Evolutionary conservation across 208 protist genomes (phyloP).

Genomic region (Strigomonas culicis): DNA sequence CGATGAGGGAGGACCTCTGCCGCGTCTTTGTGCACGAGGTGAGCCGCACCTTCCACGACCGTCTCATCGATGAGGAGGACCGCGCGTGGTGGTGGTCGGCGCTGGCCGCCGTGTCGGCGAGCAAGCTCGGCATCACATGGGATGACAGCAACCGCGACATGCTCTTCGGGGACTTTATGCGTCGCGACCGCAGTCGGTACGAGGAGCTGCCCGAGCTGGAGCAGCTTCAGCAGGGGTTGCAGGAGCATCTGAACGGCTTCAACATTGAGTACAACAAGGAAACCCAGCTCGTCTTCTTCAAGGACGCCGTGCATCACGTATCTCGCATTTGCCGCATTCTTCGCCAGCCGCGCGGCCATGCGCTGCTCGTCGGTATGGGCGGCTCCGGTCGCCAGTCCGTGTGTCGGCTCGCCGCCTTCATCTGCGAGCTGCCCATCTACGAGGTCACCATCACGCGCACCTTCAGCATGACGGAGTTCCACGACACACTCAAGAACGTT

Average conservation of each 20-base stretch:
- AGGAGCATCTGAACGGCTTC: constrained; percentile 90
- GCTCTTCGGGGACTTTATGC: constrained; percentile 92
- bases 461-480: constrained; percentile 94
- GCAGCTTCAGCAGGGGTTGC: constrained; percentile 45
- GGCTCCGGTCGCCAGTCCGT: constrained; percentile 96
- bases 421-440: constrained; percentile 88
- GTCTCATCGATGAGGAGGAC: constrained; percentile 92
- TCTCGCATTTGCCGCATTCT: constrained; percentile 95
- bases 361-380: constrained; percentile 96
- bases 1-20: constrained; percentile 45
- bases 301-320: constrained; percentile 95
- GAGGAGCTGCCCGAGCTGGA: constrained; percentile 56
- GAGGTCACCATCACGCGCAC: constrained; percentile 89
- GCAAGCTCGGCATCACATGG: constrained; percentile 67
- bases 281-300: constrained; percentile 97
- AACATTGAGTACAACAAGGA: constrained; percentile 91
- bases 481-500: constrained; percentile 91
- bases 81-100: constrained; percentile 91
- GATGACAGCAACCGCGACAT: constrained; percentile 56
- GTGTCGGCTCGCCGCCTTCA: constrained; percentile 93
- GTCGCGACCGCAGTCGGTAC: constrained; percentile 85
- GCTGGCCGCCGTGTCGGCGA: constrained; percentile 46
- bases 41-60: constrained; percentile 95
- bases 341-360: constrained; percentile 95
- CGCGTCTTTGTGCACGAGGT: constrained; percentile 95